These are phyloP conservation scores for Fermentozyma sake DNA, from an alignment of 1,139 yeast genomes.

Conservation along the genomic window DNA sequence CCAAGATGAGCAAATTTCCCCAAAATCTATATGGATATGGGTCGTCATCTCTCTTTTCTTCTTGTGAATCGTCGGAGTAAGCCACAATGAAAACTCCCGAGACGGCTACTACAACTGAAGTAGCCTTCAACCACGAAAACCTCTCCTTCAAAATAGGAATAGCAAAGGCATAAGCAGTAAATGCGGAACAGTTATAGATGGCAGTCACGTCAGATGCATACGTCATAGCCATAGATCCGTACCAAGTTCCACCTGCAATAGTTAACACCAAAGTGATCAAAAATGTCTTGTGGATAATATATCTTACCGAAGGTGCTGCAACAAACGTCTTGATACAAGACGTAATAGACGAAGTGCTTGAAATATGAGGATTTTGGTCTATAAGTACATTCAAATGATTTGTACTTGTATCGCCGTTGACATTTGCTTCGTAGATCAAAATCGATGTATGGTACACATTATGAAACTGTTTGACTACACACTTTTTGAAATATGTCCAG, in stretches of 20 bases:
- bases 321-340: conserved; percentile 35
- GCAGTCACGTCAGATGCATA: conserved; percentile 88
- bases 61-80: conserved; percentile 36
- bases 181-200: conserved; percentile 84
- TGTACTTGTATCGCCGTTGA: conserved; percentile 31
- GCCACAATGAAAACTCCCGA: conserved; percentile 78
- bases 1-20: conserved; percentile 69
- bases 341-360: conserved; percentile 34
- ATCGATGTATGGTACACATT: conserved; percentile 51
- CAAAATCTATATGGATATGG: conserved; percentile 57
- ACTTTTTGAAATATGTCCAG: conserved; percentile 35
- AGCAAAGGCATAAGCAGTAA: conserved; percentile 82
- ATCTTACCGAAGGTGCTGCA: conserved; percentile 42
- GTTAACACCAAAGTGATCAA: conserved; percentile 57
- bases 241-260: conserved; percentile 83
- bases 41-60: conserved; percentile 16
- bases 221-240: conserved; percentile 74
- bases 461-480: conserved; percentile 45
- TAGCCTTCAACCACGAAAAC: conserved; percentile 60
- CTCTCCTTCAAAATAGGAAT: conserved; percentile 67
- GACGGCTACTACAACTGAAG: conserved; percentile 69
- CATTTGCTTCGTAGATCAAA: conserved; percentile 39
- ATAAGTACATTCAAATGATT: conserved; percentile 33
- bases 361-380: conserved; percentile 38
- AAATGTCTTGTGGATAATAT: conserved; percentile 42